Conservation (phyloP, 257 asterid species). For the Petunia axillaris region DNA sequence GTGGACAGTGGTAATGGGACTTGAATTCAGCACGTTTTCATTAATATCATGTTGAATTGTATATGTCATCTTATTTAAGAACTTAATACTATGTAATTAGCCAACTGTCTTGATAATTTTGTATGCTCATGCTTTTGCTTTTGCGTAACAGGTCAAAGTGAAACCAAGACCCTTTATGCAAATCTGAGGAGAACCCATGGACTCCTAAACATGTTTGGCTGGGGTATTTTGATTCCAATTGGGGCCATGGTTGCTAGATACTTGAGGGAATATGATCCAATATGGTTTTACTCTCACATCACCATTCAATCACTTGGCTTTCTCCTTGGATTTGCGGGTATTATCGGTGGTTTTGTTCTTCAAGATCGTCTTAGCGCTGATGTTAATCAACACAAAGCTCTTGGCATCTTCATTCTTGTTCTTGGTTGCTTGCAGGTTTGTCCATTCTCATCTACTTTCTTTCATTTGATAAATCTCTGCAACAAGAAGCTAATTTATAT, state of each 20-base stretch:
- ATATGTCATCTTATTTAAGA: too few relatives aligned
- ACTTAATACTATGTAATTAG: too few relatives aligned
- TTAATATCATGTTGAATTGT: too few relatives aligned
- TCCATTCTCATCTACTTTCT: neutral
- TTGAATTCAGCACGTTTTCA: too few relatives aligned
- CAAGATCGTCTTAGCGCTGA: constrained; percentile 50
- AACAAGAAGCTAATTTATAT: too few relatives aligned
- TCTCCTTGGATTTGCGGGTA: constrained; percentile 63
- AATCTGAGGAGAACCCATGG: constrained; percentile 69
- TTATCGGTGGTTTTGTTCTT: constrained; percentile 66
- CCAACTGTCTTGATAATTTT: too few relatives aligned
- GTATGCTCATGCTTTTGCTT: too few relatives aligned
- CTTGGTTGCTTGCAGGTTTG: constrained; percentile 87
- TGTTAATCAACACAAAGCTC: constrained; percentile 63
- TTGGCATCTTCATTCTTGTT: constrained; percentile 66
- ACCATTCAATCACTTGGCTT: constrained; percentile 62
- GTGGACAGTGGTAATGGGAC: too few relatives aligned
- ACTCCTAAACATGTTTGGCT: constrained; percentile 73
- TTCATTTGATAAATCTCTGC: too few relatives aligned
- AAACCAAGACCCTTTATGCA: constrained; percentile 39
- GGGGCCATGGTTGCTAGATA: constrained; percentile 84
- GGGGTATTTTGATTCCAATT: constrained; percentile 77
- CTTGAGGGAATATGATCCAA: constrained; percentile 72
- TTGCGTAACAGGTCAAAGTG: constrained; percentile 54
- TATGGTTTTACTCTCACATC: constrained; percentile 78